Base-by-base conservation (phyloP, 352 stramenopile species). In the Bremia lactucae region DNA sequence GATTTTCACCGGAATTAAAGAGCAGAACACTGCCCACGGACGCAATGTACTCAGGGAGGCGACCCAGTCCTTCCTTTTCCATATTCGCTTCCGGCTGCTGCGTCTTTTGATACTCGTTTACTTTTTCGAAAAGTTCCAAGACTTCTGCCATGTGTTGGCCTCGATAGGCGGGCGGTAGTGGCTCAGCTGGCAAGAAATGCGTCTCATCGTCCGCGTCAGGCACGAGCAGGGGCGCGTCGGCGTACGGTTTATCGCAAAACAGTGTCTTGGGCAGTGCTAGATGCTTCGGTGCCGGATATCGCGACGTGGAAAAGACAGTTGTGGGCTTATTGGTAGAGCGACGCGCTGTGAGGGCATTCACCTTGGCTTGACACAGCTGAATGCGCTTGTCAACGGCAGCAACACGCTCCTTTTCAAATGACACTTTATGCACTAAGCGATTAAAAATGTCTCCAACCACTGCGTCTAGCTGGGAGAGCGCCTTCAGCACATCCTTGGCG, bases 1-100 rank as follows among this genome's bases (percentile, higher is more conserved):
- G 80, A 36, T 89, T 93, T 59, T 93, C 73, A 15, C 74, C 75
- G 7, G 80, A 93, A 45, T 93, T 93, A 52, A 93, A 93, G 13
- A 93, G 63, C 56, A 93, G 37, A 13, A 93, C 71, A 39, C 73
- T 87, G 15, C 77, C 80, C 7, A 93, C 63, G 0, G 80, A 88
- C 20, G 76, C 72, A 13, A 93, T 84, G 41, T 87, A 80, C 52
- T 90, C 80, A 2, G 80, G 80, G 28, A 93, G 47, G 9, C 69
- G 61, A 0, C 80, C 80, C 15, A 93, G 61, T 16, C 80, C 80
- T 38, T 93, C 79, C 56, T 84, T 82, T 40, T 75, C 62, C 80
- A 90, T 93, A 38, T 89, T 74, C 4, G 78, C 73, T 49, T 90
- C 77, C 0, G 75, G 71, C 9, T 67, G 64, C 47, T 83, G 65